Evolutionary conservation across 148 eudicot genomes (phyloP).

Genomic region (Camellia japonica): DNA sequence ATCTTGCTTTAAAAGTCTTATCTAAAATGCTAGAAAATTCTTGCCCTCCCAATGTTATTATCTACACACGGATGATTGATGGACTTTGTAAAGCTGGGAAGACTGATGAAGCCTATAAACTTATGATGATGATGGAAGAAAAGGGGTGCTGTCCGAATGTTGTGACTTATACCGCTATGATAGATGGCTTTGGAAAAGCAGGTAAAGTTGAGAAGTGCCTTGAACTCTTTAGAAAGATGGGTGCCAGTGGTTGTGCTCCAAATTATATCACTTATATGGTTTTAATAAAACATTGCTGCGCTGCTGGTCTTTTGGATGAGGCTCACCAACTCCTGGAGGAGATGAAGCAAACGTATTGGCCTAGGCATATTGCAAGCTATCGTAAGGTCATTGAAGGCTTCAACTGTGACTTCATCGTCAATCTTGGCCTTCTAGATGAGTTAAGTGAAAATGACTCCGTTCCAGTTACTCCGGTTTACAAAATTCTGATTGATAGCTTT

Average conservation of each 20-base stretch:
- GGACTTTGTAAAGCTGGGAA: conserved; percentile 92
- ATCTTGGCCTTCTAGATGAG: conserved; percentile 62
- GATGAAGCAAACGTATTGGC: conserved; percentile 97
- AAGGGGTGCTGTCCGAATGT: conserved; percentile 91
- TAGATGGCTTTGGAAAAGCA: conserved; percentile 85
- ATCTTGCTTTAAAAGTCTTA: conserved; percentile 52
- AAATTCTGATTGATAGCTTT: conserved; percentile 70
- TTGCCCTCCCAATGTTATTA: conserved; percentile 74
- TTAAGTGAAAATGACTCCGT: conserved; percentile 40
- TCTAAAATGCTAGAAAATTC: conserved; percentile 62
- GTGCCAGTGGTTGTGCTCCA: conserved; percentile 73
- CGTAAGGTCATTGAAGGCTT: conserved; percentile 87
- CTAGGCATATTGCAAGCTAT: conserved; percentile 61
- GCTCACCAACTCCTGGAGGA: conserved; percentile 79
- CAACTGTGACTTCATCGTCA: conserved; percentile 59
- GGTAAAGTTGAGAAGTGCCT: conserved; percentile 72
- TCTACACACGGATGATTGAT: conserved; percentile 88
- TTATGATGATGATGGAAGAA: conserved; percentile 88
- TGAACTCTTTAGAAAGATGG: conserved; percentile 66
- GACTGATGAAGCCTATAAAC: conserved; percentile 81
- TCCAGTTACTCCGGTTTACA: conserved; percentile 66
- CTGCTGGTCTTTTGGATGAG: conserved; percentile 65
- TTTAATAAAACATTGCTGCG: conserved; percentile 73
- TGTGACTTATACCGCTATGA: conserved; percentile 89
- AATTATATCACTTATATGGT: conserved; percentile 80